These are phyloP conservation scores for Colletotrichum siamense DNA, from an alignment of 2,329 filamentous ascomycete genomes.

Conservation along the genomic window DNA sequence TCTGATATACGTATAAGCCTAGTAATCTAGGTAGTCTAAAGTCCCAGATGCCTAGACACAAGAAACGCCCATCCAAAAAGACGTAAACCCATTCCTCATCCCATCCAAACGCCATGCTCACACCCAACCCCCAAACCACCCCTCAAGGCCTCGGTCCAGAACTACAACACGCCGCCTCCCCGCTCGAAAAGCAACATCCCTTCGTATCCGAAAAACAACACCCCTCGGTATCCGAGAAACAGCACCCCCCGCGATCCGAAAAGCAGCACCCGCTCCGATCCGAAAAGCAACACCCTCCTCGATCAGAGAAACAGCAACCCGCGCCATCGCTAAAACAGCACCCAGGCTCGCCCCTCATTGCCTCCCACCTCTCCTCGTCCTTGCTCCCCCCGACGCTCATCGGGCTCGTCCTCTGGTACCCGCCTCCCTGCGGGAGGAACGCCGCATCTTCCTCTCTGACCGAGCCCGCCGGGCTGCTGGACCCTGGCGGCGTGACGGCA, in stretches of 20 bases:
- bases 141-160: background rate
- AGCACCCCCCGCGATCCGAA: background rate
- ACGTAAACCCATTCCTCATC: too few relatives aligned
- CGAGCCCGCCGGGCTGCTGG: background rate
- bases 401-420: background rate
- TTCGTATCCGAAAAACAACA: background rate
- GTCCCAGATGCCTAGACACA: too few relatives aligned
- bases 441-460: background rate
- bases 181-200: background rate
- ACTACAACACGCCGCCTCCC: background rate
- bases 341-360: background rate
- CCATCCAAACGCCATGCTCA: background rate
- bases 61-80: too few relatives aligned
- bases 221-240: background rate
- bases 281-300: background rate
- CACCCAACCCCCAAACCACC: background rate
- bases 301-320: background rate
- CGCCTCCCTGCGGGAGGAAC: background rate
- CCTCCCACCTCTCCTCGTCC: background rate
- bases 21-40: too few relatives aligned
- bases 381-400: background rate
- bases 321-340: background rate
- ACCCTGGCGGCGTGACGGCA: background rate
- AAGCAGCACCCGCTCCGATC: background rate
- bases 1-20: too few relatives aligned